Evolutionary conservation across 805 yeast species (phyloP).

Genomic region (Schwanniomyces vanrijiae): DNA sequence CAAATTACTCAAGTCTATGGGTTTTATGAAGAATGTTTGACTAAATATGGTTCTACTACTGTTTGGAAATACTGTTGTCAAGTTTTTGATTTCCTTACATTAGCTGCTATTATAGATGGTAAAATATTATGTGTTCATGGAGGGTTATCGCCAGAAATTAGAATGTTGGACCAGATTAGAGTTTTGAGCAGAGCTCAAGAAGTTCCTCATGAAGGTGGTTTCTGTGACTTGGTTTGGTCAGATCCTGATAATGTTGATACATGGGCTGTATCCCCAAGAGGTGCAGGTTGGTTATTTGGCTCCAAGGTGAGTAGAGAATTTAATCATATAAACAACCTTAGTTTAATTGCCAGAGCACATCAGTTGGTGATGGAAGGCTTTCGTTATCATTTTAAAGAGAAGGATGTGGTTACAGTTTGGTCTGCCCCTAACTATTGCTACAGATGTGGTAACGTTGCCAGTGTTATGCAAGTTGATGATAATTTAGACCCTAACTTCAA

Average conservation of each 20-base stretch:
- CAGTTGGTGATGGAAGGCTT: constrained; percentile 99
- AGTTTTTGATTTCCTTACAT: constrained; percentile 88
- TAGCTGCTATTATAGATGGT: constrained; percentile 96
- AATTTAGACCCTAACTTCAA: constrained; percentile 85
- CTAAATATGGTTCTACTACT: constrained; percentile 90
- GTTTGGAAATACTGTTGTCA: constrained; percentile 97
- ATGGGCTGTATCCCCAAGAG: constrained; percentile 97
- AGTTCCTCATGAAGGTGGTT: constrained; percentile 98
- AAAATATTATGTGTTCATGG: constrained; percentile 95
- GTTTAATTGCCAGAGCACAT: constrained; percentile 92
- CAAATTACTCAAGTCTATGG: constrained; percentile 99
- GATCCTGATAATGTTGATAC: constrained; percentile 98
- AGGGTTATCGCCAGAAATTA: constrained; percentile 93
- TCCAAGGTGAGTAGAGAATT: constrained; percentile 92
- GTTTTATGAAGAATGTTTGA: constrained; percentile 91
- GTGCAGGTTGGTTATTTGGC: constrained; percentile 98
- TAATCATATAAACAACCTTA: constrained; percentile 88
- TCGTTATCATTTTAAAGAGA: constrained; percentile 92
- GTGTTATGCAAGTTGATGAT: constrained; percentile 95
- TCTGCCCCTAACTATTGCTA: constrained; percentile 97
- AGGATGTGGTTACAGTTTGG: constrained; percentile 98
- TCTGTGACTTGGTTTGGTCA: constrained; percentile 96
- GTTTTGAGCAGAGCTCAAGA: constrained; percentile 95
- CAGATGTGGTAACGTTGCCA: constrained; percentile 97
- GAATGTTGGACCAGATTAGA: constrained; percentile 95